Conservation (phyloP, 2,329 filamentous ascomycete genomes). For the Sporothrix variecibatus region DNA sequence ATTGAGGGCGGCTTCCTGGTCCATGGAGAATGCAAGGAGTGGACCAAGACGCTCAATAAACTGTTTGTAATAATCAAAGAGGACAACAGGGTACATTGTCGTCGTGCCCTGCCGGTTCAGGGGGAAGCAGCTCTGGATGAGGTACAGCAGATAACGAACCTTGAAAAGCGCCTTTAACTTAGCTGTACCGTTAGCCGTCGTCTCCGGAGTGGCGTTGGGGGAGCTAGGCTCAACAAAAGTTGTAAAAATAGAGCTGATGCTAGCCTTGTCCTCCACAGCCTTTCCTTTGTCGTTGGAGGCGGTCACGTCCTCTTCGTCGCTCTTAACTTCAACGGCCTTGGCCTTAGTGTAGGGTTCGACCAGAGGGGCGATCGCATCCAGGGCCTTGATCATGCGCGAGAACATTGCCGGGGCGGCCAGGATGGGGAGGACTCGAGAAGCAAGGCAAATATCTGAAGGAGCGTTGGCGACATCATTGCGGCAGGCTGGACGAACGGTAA, state of each 20-base stretch:
- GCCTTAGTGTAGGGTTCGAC: slow-evolving; percentile 46
- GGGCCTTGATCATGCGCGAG: slow-evolving; percentile 68
- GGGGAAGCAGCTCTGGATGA: slow-evolving; percentile 73
- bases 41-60: slow-evolving; percentile 75
- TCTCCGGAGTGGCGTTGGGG: slow-evolving; percentile 37
- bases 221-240: slow-evolving; percentile 58
- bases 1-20: slow-evolving; percentile 78
- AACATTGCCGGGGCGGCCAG: slow-evolving; percentile 80
- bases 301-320: not conserved
- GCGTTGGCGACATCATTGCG: slow-evolving; percentile 65
- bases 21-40: slow-evolving; percentile 76
- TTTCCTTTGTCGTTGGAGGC: not conserved
- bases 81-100: slow-evolving; percentile 74
- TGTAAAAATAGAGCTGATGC: slow-evolving; percentile 64
- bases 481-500: slow-evolving; percentile 73
- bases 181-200: slow-evolving; percentile 66
- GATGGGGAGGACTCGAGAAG: slow-evolving; percentile 78
- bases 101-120: slow-evolving; percentile 64
- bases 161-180: slow-evolving; percentile 77
- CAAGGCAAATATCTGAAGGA: slow-evolving; percentile 73
- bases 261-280: not conserved
- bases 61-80: slow-evolving; percentile 79
- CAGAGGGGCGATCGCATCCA: slow-evolving; percentile 69
- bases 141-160: slow-evolving; percentile 73
- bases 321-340: not conserved